Percentiles rank a stretch among this genome's conserved stretches.
Evolutionary conservation across 139 green algal genomes (phyloP).

Genomic region (Micromonas commoda): DNA sequence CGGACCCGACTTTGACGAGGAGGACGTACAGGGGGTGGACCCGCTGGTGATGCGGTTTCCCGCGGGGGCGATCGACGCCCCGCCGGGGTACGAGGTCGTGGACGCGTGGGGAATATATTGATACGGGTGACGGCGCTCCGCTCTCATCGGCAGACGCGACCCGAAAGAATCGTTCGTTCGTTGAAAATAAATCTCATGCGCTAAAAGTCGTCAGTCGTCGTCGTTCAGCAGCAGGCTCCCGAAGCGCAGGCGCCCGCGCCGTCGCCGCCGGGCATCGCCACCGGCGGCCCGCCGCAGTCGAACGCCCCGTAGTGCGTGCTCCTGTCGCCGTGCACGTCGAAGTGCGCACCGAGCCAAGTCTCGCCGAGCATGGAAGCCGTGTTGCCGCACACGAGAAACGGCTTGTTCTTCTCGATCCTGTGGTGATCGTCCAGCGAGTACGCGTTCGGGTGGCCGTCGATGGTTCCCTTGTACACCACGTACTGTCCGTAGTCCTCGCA

Average conservation of each 20-base stretch:
- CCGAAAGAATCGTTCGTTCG: neutral
- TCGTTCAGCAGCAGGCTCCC: slow-evolving; percentile 12
- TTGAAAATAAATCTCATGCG: neutral
- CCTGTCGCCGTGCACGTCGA: slow-evolving; percentile 60
- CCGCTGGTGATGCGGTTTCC: no score
- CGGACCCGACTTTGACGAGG: no score
- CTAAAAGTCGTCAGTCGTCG: neutral
- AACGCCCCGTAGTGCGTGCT: slow-evolving; percentile 67
- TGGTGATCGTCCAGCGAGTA: slow-evolving; percentile 80
- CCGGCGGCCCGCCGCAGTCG: slow-evolving; percentile 24
- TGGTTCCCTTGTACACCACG: slow-evolving; percentile 61
- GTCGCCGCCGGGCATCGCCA: neutral
- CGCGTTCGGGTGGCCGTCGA: slow-evolving; percentile 55
- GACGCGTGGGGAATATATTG: no score
- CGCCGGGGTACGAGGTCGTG: no score
- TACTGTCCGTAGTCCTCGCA: slow-evolving; percentile 81
- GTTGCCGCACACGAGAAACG: slow-evolving; percentile 81
- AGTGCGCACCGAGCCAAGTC: slow-evolving; percentile 70
- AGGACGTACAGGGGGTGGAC: no score
- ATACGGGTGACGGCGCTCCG: no score
- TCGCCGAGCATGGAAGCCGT: slow-evolving; percentile 82
- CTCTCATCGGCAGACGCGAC: no score
- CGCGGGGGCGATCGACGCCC: no score
- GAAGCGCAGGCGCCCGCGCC: neutral
- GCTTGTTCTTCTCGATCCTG: slow-evolving; percentile 64